Conservation (phyloP, 1,284 basidiomycete species). For the Malassezia psittaci region DNA sequence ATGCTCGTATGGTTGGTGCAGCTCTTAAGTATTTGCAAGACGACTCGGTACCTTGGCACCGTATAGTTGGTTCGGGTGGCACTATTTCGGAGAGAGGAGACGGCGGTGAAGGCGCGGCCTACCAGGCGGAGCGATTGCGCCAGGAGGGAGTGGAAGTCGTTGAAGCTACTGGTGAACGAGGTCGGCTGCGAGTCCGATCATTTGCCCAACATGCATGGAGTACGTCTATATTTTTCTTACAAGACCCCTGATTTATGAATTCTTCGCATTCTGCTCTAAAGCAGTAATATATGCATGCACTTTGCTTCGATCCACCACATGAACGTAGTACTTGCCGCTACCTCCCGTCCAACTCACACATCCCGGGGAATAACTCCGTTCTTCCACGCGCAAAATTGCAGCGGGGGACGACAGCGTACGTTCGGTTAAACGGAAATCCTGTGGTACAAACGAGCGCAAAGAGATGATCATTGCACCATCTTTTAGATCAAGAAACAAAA, state of each 20-base stretch:
- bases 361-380: slow-evolving; percentile 29
- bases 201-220: slow-evolving; percentile 7
- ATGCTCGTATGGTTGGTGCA: slow-evolving; percentile 38
- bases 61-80: slow-evolving; percentile 36
- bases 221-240: slow-evolving; percentile 1
- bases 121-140: slow-evolving; percentile 30
- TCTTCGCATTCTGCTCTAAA: background rate
- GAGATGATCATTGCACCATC: slow-evolving; percentile 53
- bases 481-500: slow-evolving; percentile 55
- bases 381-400: slow-evolving; percentile 38
- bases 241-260: slow-evolving; percentile 4
- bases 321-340: slow-evolving; percentile 43
- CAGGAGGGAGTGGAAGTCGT: slow-evolving; percentile 30
- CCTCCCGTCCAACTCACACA: slow-evolving; percentile 44
- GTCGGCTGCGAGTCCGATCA: slow-evolving; percentile 6
- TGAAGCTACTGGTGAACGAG: slow-evolving; percentile 6
- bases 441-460: slow-evolving; percentile 53
- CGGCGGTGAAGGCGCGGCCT: slow-evolving; percentile 30
- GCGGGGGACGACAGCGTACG: slow-evolving; percentile 37
- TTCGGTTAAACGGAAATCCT: slow-evolving; percentile 52
- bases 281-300: slow-evolving; percentile 5
- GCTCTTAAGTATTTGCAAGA: slow-evolving; percentile 38
- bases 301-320: slow-evolving; percentile 26
- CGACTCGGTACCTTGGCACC: slow-evolving; percentile 34
- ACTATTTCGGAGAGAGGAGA: slow-evolving; percentile 43